Evolutionary conservation across 2,329 filamentous ascomycete genomes (phyloP).

Genomic region (Xylariomycetidae sp.): DNA sequence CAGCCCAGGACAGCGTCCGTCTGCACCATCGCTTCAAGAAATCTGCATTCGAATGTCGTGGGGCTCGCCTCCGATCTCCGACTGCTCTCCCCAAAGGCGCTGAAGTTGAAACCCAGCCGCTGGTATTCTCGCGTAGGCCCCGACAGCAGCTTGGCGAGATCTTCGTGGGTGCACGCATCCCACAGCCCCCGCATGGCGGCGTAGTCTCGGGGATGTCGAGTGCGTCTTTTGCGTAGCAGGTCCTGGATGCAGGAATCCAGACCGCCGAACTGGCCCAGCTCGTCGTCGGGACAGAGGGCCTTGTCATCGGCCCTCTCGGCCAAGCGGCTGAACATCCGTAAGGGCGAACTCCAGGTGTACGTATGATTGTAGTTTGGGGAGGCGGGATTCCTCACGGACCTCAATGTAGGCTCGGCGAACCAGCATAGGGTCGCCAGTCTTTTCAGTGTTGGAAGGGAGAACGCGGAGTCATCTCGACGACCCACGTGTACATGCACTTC

Average conservation of each 20-base stretch:
- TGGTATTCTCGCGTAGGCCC: conserved; percentile 28
- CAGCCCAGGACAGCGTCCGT: conserved; percentile 27
- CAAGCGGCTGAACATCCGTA: conserved; percentile 28
- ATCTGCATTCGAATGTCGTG: conserved; percentile 34
- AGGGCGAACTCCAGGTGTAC: conserved; percentile 34
- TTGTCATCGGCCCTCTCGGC: conserved; percentile 15
- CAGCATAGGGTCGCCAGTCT: conserved; percentile 31
- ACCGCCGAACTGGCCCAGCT: not conserved
- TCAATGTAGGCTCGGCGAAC: conserved; percentile 31
- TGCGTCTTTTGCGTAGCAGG: too few relatives aligned
- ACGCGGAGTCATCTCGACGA: conserved; percentile 26
- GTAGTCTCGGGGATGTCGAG: conserved; percentile 7
- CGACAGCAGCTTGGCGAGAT: conserved; percentile 32
- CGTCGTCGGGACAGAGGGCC: not conserved
- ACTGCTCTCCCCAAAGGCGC: conserved; percentile 32
- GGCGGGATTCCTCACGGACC: conserved; percentile 30
- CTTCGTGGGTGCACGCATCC: conserved; percentile 17
- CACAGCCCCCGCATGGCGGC: conserved; percentile 27
- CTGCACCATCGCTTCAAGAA: conserved; percentile 32
- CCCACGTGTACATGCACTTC: conserved; percentile 37
- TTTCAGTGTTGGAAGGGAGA: conserved; percentile 29
- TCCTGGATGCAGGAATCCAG: not conserved
- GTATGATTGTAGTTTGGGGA: conserved; percentile 33
- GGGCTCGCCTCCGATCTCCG: conserved; percentile 29
- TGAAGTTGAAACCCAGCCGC: conserved; percentile 37